Base-by-base conservation (phyloP, 2,329 filamentous ascomycete genomes). In the Alternaria triticina region DNA sequence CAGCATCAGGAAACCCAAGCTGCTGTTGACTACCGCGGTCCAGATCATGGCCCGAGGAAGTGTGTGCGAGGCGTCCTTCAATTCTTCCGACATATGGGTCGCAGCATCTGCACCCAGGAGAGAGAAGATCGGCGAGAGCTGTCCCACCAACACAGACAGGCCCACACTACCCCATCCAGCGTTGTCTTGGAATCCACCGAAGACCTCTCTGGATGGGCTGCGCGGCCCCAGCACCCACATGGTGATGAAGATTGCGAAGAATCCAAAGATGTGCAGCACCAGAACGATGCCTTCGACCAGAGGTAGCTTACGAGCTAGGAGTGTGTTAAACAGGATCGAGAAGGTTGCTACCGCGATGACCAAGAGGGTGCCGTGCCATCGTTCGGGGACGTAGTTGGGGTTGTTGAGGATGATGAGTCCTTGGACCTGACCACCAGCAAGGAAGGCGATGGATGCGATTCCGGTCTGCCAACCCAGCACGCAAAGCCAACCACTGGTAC, bases 281-380 rank as follows among this genome's bases (percentile, higher is more conserved):
- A 85, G 73, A 27, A 85, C 77, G 8, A 81, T 69, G 4, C 81
- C 81, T 70, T 87, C 85, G 23, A 85, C 71, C 4, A 81, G 70
- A 1, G 84, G 85, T 1, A 86, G 74, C 7, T 82, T 72, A 9
- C 77, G 77, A 2, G 82, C 82, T 6, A 82, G 76, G 5, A 84
- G 71, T 1, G 81, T 82, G 69, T 87, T 86, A 66, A 84, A 80
- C 6, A 76, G 61, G 11, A 82, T 72, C 3, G 78, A 74, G 33
- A 83, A 71, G 1, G 73, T 50, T 3, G 81, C 74, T 9, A 85
- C 74, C 0, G 82, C 83, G 60, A 83, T 83, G 56, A 82, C 78
- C 1, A 87, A 67, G 1, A 87, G 76, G 0, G 84, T 86, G 1
- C 79, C 82, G 54, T 87, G 85, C 83, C 84, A 87, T 52, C 76